Conservation (phyloP, 345 rosid species). For the Bruguiera gymnorhiza region DNA sequence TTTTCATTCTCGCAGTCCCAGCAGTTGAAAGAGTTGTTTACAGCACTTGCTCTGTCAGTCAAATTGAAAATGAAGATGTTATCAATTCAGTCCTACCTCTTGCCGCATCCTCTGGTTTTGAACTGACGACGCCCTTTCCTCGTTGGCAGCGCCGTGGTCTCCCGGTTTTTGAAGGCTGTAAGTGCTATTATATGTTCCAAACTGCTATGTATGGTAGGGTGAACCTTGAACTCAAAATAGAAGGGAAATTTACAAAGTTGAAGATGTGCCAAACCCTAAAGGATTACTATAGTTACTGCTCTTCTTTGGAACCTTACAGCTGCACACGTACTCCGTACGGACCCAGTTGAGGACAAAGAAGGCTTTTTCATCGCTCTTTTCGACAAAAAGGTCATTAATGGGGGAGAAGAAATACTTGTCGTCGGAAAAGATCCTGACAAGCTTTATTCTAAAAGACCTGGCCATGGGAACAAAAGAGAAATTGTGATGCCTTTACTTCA, state of each 20-base stretch:
- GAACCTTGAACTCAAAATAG: not conserved
- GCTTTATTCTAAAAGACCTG: not conserved
- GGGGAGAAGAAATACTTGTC: not conserved
- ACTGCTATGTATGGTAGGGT: not conserved
- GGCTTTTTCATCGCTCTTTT: constrained; percentile 85
- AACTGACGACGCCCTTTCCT: constrained; percentile 66
- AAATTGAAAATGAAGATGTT: constrained; percentile 85
- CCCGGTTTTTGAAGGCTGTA: constrained; percentile 67
- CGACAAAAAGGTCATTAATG: constrained; percentile 18
- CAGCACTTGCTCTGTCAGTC: constrained; percentile 91
- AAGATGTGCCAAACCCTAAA: no score
- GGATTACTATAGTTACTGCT: not conserved
- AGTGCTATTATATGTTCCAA: constrained; percentile 18
- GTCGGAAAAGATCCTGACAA: not conserved
- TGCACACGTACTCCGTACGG: constrained; percentile 45
- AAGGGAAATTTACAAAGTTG: not conserved
- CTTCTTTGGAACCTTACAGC: constrained; percentile 21
- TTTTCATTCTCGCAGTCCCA: constrained; percentile 41
- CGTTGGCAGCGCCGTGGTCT: constrained; percentile 73
- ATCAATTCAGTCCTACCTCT: constrained; percentile 55
- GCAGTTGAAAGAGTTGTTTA: constrained; percentile 65
- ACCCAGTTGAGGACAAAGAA: constrained; percentile 66
- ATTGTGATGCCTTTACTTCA: not conserved
- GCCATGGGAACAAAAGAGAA: not conserved
- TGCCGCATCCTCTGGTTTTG: constrained; percentile 54